Evolutionary conservation across 768 basidiomycete genomes (phyloP).

Genomic region (Tulasnella sp.): DNA sequence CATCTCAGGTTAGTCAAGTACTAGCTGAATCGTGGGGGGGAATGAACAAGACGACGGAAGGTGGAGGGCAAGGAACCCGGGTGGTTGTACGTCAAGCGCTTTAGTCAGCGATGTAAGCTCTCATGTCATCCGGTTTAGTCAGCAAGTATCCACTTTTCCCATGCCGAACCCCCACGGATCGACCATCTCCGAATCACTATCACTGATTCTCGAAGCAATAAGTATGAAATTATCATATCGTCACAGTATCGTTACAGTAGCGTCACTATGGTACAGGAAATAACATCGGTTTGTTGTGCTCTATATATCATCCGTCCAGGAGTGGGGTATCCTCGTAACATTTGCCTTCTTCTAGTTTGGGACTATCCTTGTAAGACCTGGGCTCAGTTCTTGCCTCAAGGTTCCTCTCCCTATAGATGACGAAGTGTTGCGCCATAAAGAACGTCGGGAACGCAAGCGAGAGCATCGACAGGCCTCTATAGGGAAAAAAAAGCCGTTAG

Average conservation of each 20-base stretch:
- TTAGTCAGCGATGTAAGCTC: neutral
- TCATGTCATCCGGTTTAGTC: neutral
- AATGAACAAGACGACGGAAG: neutral
- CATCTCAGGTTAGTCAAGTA: conserved; percentile 4
- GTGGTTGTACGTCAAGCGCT: neutral
- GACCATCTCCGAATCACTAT: neutral
- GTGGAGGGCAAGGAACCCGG: neutral
- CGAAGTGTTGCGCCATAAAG: conserved; percentile 45
- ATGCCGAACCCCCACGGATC: neutral
- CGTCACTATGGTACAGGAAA: neutral
- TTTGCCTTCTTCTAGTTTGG: too few species aligned
- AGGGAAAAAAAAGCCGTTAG: neutral
- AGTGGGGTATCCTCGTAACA: neutral
- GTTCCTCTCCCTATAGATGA: conserved; percentile 38
- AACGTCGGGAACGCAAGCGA: conserved; percentile 42
- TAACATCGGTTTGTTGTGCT: conserved; percentile 17
- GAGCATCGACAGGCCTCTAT: conserved; percentile 41
- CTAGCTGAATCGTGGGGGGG: conserved; percentile 1
- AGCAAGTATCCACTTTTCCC: neutral
- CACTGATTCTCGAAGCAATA: conserved; percentile 5
- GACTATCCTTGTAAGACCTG: neutral
- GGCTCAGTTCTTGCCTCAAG: neutral
- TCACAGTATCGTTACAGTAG: neutral
- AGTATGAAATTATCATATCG: neutral
- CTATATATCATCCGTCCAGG: neutral